These are phyloP conservation scores for Pisolithus albus DNA, from an alignment of 768 basidiomycete species.

Conservation along the genomic window DNA sequence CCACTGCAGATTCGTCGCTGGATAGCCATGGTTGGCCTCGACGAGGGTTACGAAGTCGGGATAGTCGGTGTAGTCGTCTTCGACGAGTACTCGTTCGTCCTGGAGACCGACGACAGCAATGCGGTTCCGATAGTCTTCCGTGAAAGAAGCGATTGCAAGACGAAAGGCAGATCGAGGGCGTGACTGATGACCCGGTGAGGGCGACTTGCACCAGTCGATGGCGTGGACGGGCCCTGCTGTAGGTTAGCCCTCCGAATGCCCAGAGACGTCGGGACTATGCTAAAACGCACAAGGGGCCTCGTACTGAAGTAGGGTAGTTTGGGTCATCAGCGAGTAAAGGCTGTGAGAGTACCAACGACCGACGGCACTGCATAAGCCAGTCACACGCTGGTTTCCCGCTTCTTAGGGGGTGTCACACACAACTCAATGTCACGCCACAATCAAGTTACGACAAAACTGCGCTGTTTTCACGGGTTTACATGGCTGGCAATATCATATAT, in stretches of 20 bases:
- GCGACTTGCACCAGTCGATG: slow-evolving; percentile 83
- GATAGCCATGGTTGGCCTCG: slow-evolving; percentile 82
- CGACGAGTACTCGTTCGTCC: slow-evolving; percentile 82
- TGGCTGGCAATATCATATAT: neutral
- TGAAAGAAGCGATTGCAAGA: slow-evolving; percentile 78
- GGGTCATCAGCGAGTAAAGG: slow-evolving; percentile 42
- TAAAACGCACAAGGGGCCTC: slow-evolving; percentile 75
- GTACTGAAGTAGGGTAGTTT: slow-evolving; percentile 70
- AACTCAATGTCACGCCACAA: neutral
- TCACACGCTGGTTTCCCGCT: neutral
- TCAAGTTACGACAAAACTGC: neutral
- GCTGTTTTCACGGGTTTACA: neutral
- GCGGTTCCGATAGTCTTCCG: slow-evolving; percentile 76
- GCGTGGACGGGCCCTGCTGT: slow-evolving; percentile 75
- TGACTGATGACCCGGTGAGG: slow-evolving; percentile 64
- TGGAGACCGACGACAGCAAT: slow-evolving; percentile 74
- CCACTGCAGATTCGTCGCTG: slow-evolving; percentile 90
- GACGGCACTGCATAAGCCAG: neutral
- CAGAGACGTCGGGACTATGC: neutral
- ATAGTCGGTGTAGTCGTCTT: slow-evolving; percentile 77
- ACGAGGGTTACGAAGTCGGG: slow-evolving; percentile 84
- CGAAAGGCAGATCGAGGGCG: slow-evolving; percentile 77
- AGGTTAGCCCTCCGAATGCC: slow-evolving; percentile 12
- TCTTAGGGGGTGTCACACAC: neutral
- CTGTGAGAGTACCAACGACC: neutral